phyloP scores from a whole-genome alignment of 179 eudicot genomes.

The Spinacia oleracea region DNA sequence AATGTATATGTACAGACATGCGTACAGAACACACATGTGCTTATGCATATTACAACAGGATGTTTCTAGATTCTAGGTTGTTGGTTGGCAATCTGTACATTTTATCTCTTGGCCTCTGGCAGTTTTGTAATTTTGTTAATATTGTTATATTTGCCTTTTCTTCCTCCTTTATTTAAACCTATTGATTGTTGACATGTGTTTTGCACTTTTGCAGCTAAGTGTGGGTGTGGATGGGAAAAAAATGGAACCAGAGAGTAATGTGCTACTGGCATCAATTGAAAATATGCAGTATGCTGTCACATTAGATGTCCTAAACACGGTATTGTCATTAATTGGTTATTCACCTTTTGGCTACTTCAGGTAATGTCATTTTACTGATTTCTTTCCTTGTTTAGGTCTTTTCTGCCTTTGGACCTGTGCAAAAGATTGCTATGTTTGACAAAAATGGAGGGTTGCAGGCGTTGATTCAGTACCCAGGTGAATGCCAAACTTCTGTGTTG shows the following conservation, averaged over 20 bases:
- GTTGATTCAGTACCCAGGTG: conserved; percentile 92
- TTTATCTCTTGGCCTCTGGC: background rate
- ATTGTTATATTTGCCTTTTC: background rate
- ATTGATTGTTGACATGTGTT: background rate
- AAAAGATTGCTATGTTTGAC: conserved; percentile 99
- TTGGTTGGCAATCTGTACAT: background rate
- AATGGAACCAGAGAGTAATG: conserved; percentile 91
- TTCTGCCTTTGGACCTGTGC: conserved; percentile 89
- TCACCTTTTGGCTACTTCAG: background rate
- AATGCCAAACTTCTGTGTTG: conserved; percentile 10
- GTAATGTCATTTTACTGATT: conserved; percentile 7
- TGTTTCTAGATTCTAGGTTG: background rate
- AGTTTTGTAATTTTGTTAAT: too few relatives aligned
- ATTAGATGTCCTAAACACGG: conserved; percentile 85
- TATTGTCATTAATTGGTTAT: conserved; percentile 31
- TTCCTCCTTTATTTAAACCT: background rate
- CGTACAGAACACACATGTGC: background rate
- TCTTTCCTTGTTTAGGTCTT: conserved; percentile 56
- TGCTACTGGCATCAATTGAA: conserved; percentile 91
- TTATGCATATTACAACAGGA: background rate
- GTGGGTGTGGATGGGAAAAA: conserved; percentile 83
- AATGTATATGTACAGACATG: background rate
- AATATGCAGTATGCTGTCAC: conserved; percentile 97
- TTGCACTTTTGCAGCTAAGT: conserved; percentile 49
- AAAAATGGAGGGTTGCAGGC: conserved; percentile 98